These are phyloP conservation scores for Talaromyces sp. DNA, from an alignment of 2,329 filamentous ascomycete species.

Conservation along the genomic window DNA sequence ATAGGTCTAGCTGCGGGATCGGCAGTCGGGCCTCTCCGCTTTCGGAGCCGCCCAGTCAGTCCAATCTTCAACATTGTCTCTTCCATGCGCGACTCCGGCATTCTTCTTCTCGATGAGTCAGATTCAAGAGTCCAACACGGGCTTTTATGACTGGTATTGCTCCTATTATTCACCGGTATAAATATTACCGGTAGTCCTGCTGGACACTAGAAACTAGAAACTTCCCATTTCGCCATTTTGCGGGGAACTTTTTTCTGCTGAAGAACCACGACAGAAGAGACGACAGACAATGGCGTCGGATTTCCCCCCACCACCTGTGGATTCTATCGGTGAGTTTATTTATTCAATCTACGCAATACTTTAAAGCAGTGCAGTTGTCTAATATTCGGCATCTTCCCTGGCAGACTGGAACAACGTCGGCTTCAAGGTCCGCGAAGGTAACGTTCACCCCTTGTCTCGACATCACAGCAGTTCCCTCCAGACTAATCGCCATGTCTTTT, in stretches of 20 bases:
- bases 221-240: neutral
- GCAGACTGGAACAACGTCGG: conserved; percentile 88
- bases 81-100: neutral
- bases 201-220: neutral
- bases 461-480: conserved; percentile 27
- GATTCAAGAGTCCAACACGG: neutral
- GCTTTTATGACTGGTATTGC: neutral
- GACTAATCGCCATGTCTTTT: neutral
- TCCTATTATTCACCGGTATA: neutral
- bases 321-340: conserved; percentile 19
- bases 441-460: conserved; percentile 2
- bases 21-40: neutral
- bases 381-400: neutral
- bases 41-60: neutral
- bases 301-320: conserved; percentile 30
- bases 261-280: neutral
- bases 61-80: neutral
- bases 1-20: neutral
- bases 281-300: conserved; percentile 1
- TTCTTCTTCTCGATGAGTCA: neutral
- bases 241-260: neutral
- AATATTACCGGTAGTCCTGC: neutral
- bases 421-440: conserved; percentile 87
- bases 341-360: neutral
- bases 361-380: neutral